Evolutionary conservation across 73 alveolate species (phyloP).

Genomic region (Stentor coeruleus): DNA sequence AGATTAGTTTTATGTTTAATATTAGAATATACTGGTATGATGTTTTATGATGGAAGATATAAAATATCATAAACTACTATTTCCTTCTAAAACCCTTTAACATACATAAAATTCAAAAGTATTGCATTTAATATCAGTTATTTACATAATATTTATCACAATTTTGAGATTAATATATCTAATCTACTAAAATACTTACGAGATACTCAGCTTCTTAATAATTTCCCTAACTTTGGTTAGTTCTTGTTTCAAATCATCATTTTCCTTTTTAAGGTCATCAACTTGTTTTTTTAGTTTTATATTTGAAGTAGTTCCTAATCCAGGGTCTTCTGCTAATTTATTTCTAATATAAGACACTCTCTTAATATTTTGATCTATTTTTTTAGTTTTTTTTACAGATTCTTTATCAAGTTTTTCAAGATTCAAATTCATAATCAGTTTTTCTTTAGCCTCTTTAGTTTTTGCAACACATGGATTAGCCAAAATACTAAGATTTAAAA

Average conservation of each 20-base stretch:
- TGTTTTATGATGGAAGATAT: no score
- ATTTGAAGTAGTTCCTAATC: neutral
- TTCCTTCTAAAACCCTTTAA: no score
- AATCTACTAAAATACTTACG: no score
- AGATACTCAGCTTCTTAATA: no score
- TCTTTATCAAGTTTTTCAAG: neutral
- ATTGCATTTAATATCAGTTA: no score
- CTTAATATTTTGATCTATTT: neutral
- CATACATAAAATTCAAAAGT: no score
- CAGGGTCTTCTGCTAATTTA: neutral
- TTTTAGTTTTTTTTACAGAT: neutral
- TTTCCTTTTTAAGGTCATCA: neutral
- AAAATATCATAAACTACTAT: no score
- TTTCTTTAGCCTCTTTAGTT: conserved; percentile 1
- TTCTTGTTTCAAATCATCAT: neutral
- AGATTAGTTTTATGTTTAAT: no score
- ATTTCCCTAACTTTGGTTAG: neutral
- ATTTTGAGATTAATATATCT: no score
- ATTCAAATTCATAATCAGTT: neutral
- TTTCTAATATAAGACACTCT: neutral
- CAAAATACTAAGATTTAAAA: neutral
- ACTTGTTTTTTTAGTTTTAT: neutral
- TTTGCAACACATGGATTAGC: neutral
- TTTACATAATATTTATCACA: no score
- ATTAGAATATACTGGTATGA: no score